Evolutionary conservation across 192 early-diverging fungal species (phyloP), one percentile per base, ranked within the genome.

Genomic region (Backusella macrospora): DNA sequence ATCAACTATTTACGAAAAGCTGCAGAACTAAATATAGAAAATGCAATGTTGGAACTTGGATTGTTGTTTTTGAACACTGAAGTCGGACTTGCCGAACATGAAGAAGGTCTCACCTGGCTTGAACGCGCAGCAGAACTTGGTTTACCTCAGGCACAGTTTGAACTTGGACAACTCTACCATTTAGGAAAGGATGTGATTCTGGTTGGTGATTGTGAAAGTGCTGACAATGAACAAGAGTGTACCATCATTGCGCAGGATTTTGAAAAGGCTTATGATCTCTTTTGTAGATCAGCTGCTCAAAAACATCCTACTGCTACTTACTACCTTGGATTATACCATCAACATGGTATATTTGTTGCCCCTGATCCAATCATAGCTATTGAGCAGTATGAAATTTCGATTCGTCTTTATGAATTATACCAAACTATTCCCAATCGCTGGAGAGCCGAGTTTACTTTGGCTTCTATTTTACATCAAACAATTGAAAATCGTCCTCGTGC

Each of bases 271-370:
- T 78, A 65, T 14, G 73, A 78, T 52, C 45, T 70, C 8, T 78
- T 74, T 42, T 78, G 72, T 43, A 29, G 48, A 47, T 48, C 77
- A 29, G 73, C 77, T 16, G 34, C 45, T 14, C 72, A 74, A 21
- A 62, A 65, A 13, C 46, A 76, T 65, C 44, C 59, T 21, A 65
- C 49, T 4, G 75, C 75, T 8, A 65, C 59, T 18, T 48, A 70
- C 16, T 76, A 49, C 13, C 34, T 76, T 13, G 75, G 75, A 16
- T 15, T 69, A 3, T 76, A 76, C 43, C 55, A 76, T 42, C 68
- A 76, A 29, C 68, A 76, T 29, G 75, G 75, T 40, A 76, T 76
- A 4, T 73, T 76, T 62, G 85, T 86, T 18, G 38, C 42, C 21
- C 40, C 70, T 37, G 66, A 85, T 59, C 14, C 75, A 9, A 65